These are phyloP conservation scores for Metrosideros polymorpha DNA, from an alignment of 441 rosid genomes.

Conservation along the genomic window DNA sequence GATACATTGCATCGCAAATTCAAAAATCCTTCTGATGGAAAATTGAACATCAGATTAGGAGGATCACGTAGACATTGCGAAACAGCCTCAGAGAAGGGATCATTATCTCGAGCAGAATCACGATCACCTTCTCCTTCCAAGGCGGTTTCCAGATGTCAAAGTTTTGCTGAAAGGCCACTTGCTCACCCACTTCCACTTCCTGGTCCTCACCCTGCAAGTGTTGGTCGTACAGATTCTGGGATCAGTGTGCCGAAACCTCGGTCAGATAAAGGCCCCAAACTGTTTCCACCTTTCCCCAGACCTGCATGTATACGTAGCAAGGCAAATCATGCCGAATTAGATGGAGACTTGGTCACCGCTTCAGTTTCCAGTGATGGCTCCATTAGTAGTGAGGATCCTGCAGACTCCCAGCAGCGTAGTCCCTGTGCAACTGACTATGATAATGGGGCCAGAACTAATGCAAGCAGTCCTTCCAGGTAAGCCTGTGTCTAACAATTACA, in stretches of 20 bases:
- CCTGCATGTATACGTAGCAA: slow-evolving; percentile 39
- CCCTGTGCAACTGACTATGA: slow-evolving; percentile 50
- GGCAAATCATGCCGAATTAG: slow-evolving; percentile 33
- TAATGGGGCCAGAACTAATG: slow-evolving; percentile 31
- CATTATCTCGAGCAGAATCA: slow-evolving; percentile 47
- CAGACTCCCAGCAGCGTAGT: slow-evolving; percentile 32
- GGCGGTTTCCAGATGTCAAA: slow-evolving; percentile 51
- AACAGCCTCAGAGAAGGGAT: slow-evolving; percentile 37
- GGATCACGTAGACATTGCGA: slow-evolving; percentile 40
- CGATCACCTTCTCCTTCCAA: slow-evolving; percentile 59
- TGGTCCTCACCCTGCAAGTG: slow-evolving; percentile 23
- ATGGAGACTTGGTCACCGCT: slow-evolving; percentile 41
- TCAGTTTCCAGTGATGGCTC: slow-evolving; percentile 56
- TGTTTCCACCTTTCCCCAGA: slow-evolving; percentile 47
- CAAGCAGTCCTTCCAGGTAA: slow-evolving; percentile 46
- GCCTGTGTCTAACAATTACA: slow-evolving; percentile 1
- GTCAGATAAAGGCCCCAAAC: slow-evolving; percentile 32
- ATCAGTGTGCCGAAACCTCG: slow-evolving; percentile 30
- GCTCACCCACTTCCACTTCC: slow-evolving; percentile 78
- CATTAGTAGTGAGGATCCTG: slow-evolving; percentile 50
- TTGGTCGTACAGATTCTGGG: slow-evolving; percentile 42
- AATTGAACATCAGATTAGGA: slow-evolving; percentile 29
- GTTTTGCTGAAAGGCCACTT: slow-evolving; percentile 41
- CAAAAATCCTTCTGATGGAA: slow-evolving; percentile 39
- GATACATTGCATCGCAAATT: slow-evolving; percentile 41